These are phyloP conservation scores for Scenedesmus sp. DNA, from an alignment of 163 green algal species.

Conservation along the genomic window DNA sequence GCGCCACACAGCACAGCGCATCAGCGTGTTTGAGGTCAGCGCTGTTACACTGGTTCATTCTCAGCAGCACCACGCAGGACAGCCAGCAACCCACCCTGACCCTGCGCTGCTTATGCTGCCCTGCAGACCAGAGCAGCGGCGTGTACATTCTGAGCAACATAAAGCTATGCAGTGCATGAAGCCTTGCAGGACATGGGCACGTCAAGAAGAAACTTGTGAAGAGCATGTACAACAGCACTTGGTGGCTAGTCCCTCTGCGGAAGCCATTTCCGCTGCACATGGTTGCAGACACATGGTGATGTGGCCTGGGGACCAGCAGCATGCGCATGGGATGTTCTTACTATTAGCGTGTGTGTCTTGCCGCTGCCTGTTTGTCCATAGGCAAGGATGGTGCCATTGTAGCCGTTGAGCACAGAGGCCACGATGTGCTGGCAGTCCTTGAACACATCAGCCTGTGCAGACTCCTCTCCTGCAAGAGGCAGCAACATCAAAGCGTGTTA, in stretches of 20 bases:
- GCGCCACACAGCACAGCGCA: neutral
- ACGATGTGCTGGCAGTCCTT: conserved; percentile 70
- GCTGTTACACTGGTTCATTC: too few relatives aligned
- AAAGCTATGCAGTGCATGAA: too few relatives aligned
- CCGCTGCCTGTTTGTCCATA: conserved; percentile 79
- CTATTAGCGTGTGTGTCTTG: conserved; percentile 88
- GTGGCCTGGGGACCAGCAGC: neutral
- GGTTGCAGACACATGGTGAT: neutral
- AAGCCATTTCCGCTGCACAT: neutral
- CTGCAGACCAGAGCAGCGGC: too few relatives aligned
- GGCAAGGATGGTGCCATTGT: conserved; percentile 77
- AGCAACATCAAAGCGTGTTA: neutral
- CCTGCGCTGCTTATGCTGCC: too few relatives aligned
- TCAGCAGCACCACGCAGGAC: too few relatives aligned
- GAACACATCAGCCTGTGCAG: conserved; percentile 70
- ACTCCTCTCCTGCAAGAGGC: conserved; percentile 43
- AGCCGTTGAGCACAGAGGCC: conserved; percentile 64
- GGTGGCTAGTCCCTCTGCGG: neutral
- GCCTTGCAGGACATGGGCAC: too few relatives aligned
- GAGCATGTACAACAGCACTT: neutral
- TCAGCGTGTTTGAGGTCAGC: neutral
- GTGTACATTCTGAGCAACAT: too few relatives aligned
- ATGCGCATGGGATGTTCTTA: neutral
- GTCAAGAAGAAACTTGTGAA: too few relatives aligned
- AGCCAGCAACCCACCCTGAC: too few relatives aligned